A percentile compares a stretch with the other conserved stretches of the same genome.
phyloP scores from a whole-genome alignment of 192 early-diverging fungal genomes.

The Coemansia sp. region DNA sequence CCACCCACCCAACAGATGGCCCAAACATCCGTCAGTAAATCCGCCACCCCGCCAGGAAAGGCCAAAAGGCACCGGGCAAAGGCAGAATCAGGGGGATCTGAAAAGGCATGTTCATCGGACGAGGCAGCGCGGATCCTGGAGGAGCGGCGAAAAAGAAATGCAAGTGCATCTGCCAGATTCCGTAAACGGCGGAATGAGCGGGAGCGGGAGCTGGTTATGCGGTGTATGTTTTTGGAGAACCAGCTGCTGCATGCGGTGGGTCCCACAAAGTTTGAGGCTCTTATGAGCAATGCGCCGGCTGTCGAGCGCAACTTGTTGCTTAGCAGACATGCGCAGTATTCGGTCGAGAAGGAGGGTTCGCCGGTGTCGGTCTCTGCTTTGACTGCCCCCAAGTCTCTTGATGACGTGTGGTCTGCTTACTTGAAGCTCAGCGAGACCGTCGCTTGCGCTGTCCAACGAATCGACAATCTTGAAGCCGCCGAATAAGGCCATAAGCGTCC shows the following conservation, averaged over 20 bases:
- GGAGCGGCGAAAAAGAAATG: constrained; percentile 62
- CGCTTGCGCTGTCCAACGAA: constrained; percentile 26
- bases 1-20: neutral
- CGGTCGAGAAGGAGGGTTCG: constrained; percentile 8
- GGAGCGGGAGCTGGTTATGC: constrained; percentile 57
- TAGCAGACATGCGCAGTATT: neutral
- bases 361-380: constrained; percentile 31
- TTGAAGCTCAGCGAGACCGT: constrained; percentile 39
- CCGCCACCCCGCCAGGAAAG: neutral
- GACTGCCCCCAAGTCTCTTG: constrained; percentile 30
- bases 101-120: constrained; percentile 14
- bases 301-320: constrained; percentile 17
- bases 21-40: neutral
- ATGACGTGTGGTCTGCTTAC: constrained; percentile 44
- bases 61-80: constrained; percentile 3
- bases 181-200: constrained; percentile 65
- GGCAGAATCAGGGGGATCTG: constrained; percentile 4
- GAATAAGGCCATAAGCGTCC: neutral
- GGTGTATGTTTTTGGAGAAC: constrained; percentile 56
- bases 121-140: constrained; percentile 55
- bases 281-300: constrained; percentile 34
- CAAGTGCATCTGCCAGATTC: constrained; percentile 63
- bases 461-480: constrained; percentile 21
- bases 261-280: constrained; percentile 16
- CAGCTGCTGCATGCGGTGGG: constrained; percentile 29